Evolutionary conservation across 345 rosid genomes (phyloP).

Genomic region (Salix koriyanagi): DNA sequence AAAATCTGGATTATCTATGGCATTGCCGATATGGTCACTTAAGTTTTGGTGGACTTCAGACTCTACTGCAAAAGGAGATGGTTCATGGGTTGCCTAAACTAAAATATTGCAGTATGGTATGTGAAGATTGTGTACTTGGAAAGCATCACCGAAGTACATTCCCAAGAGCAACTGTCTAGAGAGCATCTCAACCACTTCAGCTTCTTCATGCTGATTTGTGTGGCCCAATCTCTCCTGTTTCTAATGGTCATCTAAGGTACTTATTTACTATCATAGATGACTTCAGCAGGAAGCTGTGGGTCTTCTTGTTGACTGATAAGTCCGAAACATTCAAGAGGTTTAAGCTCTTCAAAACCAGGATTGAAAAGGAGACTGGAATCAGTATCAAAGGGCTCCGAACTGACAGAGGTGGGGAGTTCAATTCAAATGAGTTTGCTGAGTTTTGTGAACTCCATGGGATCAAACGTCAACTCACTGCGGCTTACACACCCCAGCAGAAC

Average conservation of each 20-base stretch:
- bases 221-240: not conserved
- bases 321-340: rapidly evolving
- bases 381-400: not conserved
- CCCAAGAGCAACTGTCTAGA: not conserved
- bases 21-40: not conserved
- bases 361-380: too few relatives aligned
- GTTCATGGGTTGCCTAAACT: not conserved
- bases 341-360: too few relatives aligned
- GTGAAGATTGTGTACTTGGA: not conserved
- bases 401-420: not conserved
- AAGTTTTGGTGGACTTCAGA: not conserved
- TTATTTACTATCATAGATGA: not conserved
- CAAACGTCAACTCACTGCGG: not conserved
- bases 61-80: not conserved
- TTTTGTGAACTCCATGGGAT: not conserved
- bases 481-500: not conserved
- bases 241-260: not conserved
- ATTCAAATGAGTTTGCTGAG: not conserved
- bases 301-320: not conserved
- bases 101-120: not conserved
- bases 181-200: not conserved
- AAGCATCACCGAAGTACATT: not conserved
- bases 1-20: not conserved
- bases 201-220: not conserved
- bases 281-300: not conserved